Base-by-base conservation (phyloP, 495 filamentous ascomycete species). In the Tuber aestivum region DNA sequence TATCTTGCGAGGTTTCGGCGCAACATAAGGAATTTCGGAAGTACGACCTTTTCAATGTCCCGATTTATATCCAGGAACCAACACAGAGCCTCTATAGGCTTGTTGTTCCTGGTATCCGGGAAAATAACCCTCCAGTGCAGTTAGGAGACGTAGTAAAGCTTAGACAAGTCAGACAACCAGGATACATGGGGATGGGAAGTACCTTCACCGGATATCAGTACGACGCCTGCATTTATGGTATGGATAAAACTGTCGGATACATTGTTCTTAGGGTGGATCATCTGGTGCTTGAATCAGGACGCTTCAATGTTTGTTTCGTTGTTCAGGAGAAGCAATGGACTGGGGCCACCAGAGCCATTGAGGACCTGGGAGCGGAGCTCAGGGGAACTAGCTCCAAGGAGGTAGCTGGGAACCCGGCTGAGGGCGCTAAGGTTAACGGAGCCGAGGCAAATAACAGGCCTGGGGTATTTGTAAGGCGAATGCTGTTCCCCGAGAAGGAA, bases 401-500 rank as follows among this genome's bases (percentile, higher is more conserved):
- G 78, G 40, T 80, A 77, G 56, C 75, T 82, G 41, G 70, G 77
- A 48, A 78, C 79, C 21, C 68, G 78, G 16, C 79, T 83, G 42
- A 75, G 73, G 50, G 77, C 78, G 41, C 74, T 84, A 14, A 37
- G 38, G 21, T 61, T 77, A 70, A 77, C 75, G 38, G 75, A 50
- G 61, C 69, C 73, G 69, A 70, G 61, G 42, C 35, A 75, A 78
- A 70, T 69, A 69, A 38, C 70, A 44, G 69, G 48, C 68, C 69
- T 41, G 21, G 69, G 32, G 65, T 71, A 71, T 88, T 87, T 85
- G 74, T 87, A 70, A 83, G 84, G 74, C 84, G 84, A 37, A 89
- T 89, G 86, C 76, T 89, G 27, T 87, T 88, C 76, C 87, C 87
- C 1, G 84, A 82, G 10, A 79, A 83, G 68, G 74, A 69, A 20